Base-by-base conservation (phyloP, 768 basidiomycete species). In the Hysterangium stoloniferum region DNA sequence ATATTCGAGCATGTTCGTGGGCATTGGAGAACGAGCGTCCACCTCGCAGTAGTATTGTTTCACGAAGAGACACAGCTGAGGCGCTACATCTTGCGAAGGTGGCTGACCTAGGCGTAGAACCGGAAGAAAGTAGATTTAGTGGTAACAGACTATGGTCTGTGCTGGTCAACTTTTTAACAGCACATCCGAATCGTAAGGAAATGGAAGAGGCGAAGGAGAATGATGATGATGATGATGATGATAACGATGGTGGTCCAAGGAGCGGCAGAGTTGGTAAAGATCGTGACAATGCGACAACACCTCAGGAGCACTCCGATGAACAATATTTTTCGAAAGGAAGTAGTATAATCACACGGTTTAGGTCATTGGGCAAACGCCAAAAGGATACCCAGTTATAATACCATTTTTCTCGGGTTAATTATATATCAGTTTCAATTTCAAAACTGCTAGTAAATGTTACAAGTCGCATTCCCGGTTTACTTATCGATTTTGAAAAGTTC, bases 1-100 rank as follows among this genome's bases (percentile, higher is more conserved):
- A 71, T 70, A 75, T 74, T 55, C 86, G 82, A 83, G 77, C 73
- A 25, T 92, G 88, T 83, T 80, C 82, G 17, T 97, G 87, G 92
- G 90, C 84, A 5, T 64, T 91, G 51, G 84, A 89, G 54, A 79
- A 72, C 13, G 93, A 96, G 66, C 71, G 74, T 17, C 95, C 95
- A 3, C 95, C 95, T 4, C 87, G 94, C 2, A 88, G 85, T 58
- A 93, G 91, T 47, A 90, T 97, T 57, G 87, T 88, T 28, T 82
- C 87, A n/a, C 71, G 93, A 51, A 68, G 92, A 47, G 94, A 98
- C 59, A 94, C 90, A 4, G 71, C 72, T 33, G 88, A 92, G 67
- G 89, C 88, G 8, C 70, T 80, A 22, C 70, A 75, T 58, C 68
- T 92, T 34, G 86, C 85, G 22, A 76, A 74, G 45, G 73, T 88